Evolutionary conservation across 2,329 filamentous ascomycete genomes (phyloP).

Genomic region (Verticillium zaregamsianum): DNA sequence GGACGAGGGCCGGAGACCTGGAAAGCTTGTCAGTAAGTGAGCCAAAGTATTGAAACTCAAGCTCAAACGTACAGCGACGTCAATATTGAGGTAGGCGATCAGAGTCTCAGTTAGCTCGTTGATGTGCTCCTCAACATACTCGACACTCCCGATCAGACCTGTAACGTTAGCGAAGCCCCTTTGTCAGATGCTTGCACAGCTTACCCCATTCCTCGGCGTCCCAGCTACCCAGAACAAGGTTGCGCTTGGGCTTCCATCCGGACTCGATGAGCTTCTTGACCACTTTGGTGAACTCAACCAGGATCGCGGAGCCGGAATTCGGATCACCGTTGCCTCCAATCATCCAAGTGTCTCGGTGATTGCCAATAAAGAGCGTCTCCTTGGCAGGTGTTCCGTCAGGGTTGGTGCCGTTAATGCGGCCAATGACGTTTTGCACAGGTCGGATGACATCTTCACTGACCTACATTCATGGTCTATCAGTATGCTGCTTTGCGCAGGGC

Average conservation of each 20-base stretch:
- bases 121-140: slow-evolving; percentile 82
- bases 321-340: slow-evolving; percentile 82
- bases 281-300: slow-evolving; percentile 71
- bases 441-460: slow-evolving; percentile 57
- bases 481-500: slow-evolving; percentile 24
- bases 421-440: slow-evolving; percentile 75
- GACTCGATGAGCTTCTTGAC: slow-evolving; percentile 65
- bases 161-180: slow-evolving; percentile 76
- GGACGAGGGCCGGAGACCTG: slow-evolving; percentile 50
- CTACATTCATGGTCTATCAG: neutral
- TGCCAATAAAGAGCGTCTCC: slow-evolving; percentile 74
- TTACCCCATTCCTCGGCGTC: slow-evolving; percentile 26
- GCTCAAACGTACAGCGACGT: slow-evolving; percentile 48
- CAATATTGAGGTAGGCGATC: slow-evolving; percentile 77
- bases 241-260: slow-evolving; percentile 79
- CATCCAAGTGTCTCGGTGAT: slow-evolving; percentile 81
- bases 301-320: slow-evolving; percentile 72
- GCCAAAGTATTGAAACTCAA: slow-evolving; percentile 21
- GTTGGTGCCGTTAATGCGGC: slow-evolving; percentile 73
- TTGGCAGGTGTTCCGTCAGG: slow-evolving; percentile 36
- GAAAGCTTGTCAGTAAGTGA: neutral
- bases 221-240: slow-evolving; percentile 35
- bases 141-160: slow-evolving; percentile 70
- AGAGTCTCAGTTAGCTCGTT: slow-evolving; percentile 69
- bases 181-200: neutral